phyloP scores from a whole-genome alignment of 306 rosid genomes.

The Acmispon strigosus region DNA sequence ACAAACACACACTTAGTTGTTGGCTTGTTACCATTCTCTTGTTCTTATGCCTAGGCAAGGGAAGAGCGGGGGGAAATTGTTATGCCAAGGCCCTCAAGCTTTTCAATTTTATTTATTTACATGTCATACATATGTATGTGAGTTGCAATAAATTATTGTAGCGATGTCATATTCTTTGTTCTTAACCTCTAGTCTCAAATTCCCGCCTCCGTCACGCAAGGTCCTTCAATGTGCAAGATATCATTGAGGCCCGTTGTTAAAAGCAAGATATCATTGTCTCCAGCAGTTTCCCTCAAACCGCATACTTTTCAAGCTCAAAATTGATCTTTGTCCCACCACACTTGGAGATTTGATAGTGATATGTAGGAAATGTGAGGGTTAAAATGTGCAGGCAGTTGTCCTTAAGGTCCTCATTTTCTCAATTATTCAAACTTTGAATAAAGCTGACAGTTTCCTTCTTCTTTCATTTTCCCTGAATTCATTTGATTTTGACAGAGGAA shows the following conservation, averaged over 20 bases:
- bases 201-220: no score
- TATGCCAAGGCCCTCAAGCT: no score
- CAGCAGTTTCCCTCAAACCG: slow-evolving; percentile 2
- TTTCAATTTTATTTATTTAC: no score
- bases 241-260: neutral
- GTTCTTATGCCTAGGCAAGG: slow-evolving; percentile 16
- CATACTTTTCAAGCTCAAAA: slow-evolving; percentile 19
- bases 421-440: slow-evolving; percentile 40
- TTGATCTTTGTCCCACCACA: slow-evolving; percentile 35
- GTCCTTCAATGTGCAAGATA: neutral
- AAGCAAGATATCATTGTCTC: slow-evolving; percentile 20
- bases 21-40: slow-evolving; percentile 17
- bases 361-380: slow-evolving; percentile 13
- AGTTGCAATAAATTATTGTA: no score
- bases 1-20: no score
- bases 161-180: no score
- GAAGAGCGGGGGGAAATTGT: no score
- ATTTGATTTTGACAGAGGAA: slow-evolving; percentile 22
- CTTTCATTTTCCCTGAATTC: neutral
- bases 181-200: no score
- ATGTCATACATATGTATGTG: no score
- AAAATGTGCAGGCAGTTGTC: slow-evolving; percentile 19
- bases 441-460: slow-evolving; percentile 36
- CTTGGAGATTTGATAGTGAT: slow-evolving; percentile 23
- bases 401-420: slow-evolving; percentile 7